Base-by-base conservation (phyloP, 2,329 filamentous ascomycete genomes). In the Fusarium drepaniforme region DNA sequence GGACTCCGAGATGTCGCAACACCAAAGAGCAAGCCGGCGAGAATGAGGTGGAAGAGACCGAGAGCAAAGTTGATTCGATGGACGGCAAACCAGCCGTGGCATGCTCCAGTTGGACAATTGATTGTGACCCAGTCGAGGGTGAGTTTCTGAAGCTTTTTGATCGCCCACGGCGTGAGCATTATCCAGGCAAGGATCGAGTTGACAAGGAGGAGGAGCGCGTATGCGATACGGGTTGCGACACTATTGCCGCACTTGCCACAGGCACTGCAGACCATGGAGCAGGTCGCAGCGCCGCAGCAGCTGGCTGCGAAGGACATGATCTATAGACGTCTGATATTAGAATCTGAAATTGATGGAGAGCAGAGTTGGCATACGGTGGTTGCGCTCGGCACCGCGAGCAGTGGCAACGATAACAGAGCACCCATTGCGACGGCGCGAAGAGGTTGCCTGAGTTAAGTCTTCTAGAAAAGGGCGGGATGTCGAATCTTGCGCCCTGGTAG, bases 131-230 rank as follows among this genome's bases (percentile, higher is more conserved):
- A 98, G 85, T 98, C 95, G 75, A 99, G 89, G 15, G 95, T 97
- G 65, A 98, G 88, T 75, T 97, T 91, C 84, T 98, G 92, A 8
- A 99, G 89, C 83, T 98, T 98, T 80, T 98, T 94, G 82, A 99
- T 94, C 38, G 97, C 97, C 97, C 97, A 99, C 64, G 95, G 94
- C 25, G 97, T 99, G 86, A 99, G 95, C 95, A 98, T 98, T 78
- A 99, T 94, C 97, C 97, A 99, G 40, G 97, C 96, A 62, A 98
- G 83, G 75, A 98, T 98, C 69, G 96, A 98, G 89, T 99, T 99
- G 84, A 98, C 86, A 76, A 99, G 92, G 66, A 99, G 93, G 73
- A 99, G 93, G 80, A 98, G 91, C 75, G 97, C 96, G 83, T 98
- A 98, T 81, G 94, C 96, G 86, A 98, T 97, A 87, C 97, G 94